phyloP scores from a whole-genome alignment of 208 protist species.

The Acanthamoeba castellanii region DNA sequence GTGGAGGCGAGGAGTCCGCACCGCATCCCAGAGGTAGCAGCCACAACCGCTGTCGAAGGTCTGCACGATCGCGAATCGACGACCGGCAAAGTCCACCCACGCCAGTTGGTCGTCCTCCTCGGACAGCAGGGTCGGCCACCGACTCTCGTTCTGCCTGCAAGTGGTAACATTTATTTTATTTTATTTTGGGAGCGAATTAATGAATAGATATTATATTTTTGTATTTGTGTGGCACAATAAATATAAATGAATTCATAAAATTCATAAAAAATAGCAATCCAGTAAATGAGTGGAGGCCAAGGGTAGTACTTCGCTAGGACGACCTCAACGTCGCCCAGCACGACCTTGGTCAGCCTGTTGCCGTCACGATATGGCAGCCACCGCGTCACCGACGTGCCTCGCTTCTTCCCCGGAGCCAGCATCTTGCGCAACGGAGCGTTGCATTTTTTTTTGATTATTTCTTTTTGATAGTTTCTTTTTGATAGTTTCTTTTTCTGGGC shows the following conservation, averaged over 20 bases:
- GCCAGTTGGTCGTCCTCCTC: constrained; percentile 35
- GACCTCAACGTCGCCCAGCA: constrained; percentile 8
- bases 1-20: background rate
- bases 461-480: no score
- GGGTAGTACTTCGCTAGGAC: background rate
- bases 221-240: no score
- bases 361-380: constrained; percentile 40
- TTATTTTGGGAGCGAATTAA: background rate
- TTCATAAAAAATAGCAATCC: background rate
- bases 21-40: constrained; percentile 43
- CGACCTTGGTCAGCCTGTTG: background rate
- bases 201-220: background rate
- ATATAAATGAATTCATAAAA: background rate
- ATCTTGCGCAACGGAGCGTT: background rate
- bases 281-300: background rate
- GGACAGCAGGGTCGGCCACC: background rate
- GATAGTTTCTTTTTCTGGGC: no score
- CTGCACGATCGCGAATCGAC: constrained; percentile 50
- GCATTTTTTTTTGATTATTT: no score
- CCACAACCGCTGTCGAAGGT: constrained; percentile 54
- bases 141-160: background rate
- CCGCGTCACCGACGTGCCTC: background rate
- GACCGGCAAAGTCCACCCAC: constrained; percentile 47
- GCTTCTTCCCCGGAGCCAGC: background rate
- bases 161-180: background rate